A percentile compares a stretch with the other conserved stretches of the same genome.
phyloP scores from a whole-genome alignment of 2,329 filamentous ascomycete species.

The Xylaria sp. region DNA sequence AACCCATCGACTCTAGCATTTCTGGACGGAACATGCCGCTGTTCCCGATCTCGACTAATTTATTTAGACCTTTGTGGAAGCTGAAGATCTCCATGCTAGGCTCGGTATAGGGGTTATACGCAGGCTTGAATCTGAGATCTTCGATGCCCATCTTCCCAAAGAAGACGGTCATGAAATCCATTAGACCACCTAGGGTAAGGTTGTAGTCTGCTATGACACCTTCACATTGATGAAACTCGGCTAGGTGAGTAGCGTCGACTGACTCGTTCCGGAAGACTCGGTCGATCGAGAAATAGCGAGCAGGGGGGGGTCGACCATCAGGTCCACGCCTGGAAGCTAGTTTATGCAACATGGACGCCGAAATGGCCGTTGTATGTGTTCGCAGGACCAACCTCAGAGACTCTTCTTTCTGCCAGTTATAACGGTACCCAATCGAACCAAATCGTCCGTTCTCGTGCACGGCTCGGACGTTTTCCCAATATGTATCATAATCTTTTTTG shows the following conservation, averaged over 20 bases:
- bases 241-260: conserved; percentile 82
- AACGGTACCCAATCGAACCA: conserved; percentile 95
- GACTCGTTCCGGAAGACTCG: conserved; percentile 97
- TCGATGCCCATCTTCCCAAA: conserved; percentile 94
- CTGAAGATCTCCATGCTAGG: conserved; percentile 96
- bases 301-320: conserved; percentile 71
- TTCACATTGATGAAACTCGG: conserved; percentile 98
- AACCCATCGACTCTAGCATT: conserved; percentile 94
- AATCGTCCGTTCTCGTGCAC: conserved; percentile 88
- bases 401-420: conserved; percentile 73
- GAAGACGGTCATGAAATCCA: conserved; percentile 92
- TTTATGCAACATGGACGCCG: conserved; percentile 59
- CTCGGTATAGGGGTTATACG: conserved; percentile 91
- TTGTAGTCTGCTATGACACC: conserved; percentile 98
- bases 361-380: conserved; percentile 31
- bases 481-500: conserved; percentile 67
- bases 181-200: conserved; percentile 89
- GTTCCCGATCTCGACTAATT: conserved; percentile 98
- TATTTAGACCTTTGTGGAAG: conserved; percentile 70
- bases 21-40: conserved; percentile 99
- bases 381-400: conserved; percentile 65
- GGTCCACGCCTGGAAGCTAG: conserved; percentile 63
- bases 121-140: conserved; percentile 87
- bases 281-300: conserved; percentile 99
- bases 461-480: conserved; percentile 87